Base-by-base conservation (phyloP, 257 asterid species). In the Jaltomata sinuosa region DNA sequence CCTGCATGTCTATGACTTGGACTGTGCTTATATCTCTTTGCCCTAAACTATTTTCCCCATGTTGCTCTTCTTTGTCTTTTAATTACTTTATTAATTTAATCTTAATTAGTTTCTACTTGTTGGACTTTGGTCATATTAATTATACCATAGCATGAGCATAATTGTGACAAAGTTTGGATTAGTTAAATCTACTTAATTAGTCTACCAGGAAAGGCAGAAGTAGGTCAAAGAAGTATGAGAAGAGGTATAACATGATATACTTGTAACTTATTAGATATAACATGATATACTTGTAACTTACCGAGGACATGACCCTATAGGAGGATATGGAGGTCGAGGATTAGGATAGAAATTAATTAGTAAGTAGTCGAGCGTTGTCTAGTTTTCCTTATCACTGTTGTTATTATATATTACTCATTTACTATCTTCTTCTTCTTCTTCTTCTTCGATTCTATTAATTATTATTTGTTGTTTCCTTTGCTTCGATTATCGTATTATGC, bases 21-120 rank as follows among this genome's bases (percentile, higher is more conserved):
- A 72, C 55, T 72, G 80, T 72, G 55, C 80, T 72, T 72, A 12
- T 72, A 72, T 72, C 80, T 74, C 80, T 74, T 74, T 74, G 57
- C 80, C 80, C 57, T 74, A 42, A 42, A 22, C 38, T 22, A 22
- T 45, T 42, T 45, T 74, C 38, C 38, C 80, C 22, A 74, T 74
- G 80, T 74, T 74, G 15, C 57, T 74, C 57, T 42, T 74, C 38
- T 74, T 74, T 74, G 57, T 74, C 57, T 74, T 42, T 74, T 38
- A 32, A 3, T 32, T 72, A 5, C 38, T 74, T 22, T 16, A 45
- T 22, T 74, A 14, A 8, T 45, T 25, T 42, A 74, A 45, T 74
- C 57, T 42, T 42, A 25, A 74, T 72, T 40, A 6, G n/a, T n/a
- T 72, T 11, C n/a, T 72, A 72, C 32, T 72, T 40, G 55, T 72